Percentiles rank a stretch among this genome's conserved stretches.
Conservation (phyloP, 1,139 yeast genomes). For the Maudiozyma humilis region DNA sequence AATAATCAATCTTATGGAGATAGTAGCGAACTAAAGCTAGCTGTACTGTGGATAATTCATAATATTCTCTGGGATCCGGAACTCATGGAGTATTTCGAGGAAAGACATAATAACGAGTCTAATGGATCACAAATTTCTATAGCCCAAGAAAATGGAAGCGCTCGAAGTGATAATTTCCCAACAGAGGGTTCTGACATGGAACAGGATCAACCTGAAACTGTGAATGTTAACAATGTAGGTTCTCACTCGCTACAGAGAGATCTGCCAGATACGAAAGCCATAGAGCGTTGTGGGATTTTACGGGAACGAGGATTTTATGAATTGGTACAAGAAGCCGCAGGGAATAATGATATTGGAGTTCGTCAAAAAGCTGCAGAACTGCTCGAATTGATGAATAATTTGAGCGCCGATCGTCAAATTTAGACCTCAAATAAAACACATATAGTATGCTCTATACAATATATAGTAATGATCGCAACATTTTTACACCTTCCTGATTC, state of each 20-base stretch:
- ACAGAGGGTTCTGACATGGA: not conserved
- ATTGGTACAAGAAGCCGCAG: slow-evolving; percentile 24
- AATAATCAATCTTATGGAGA: slow-evolving; percentile 30
- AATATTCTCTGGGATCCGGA: slow-evolving; percentile 45
- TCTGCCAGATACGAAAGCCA: no score
- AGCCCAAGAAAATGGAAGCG: not conserved
- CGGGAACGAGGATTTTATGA: slow-evolving; percentile 25
- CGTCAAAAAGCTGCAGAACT: slow-evolving; percentile 30
- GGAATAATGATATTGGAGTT: slow-evolving; percentile 25
- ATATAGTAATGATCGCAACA: no score
- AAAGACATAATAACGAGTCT: not conserved
- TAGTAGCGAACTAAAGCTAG: slow-evolving; percentile 39
- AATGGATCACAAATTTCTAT: not conserved
- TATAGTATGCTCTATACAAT: no score
- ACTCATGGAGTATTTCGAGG: not conserved
- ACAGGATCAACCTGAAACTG: not conserved
- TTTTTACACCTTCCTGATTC: no score
- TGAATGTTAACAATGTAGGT: not conserved
- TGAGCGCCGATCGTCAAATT: no score
- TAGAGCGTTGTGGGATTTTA: slow-evolving; percentile 25
- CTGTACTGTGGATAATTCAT: slow-evolving; percentile 52
- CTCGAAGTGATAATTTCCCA: not conserved
- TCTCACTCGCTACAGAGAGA: no score
- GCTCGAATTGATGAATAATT: slow-evolving; percentile 28
- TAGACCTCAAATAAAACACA: no score